These are phyloP conservation scores for Rhizopogon sp. DNA, from an alignment of 768 basidiomycete species.

Conservation along the genomic window DNA sequence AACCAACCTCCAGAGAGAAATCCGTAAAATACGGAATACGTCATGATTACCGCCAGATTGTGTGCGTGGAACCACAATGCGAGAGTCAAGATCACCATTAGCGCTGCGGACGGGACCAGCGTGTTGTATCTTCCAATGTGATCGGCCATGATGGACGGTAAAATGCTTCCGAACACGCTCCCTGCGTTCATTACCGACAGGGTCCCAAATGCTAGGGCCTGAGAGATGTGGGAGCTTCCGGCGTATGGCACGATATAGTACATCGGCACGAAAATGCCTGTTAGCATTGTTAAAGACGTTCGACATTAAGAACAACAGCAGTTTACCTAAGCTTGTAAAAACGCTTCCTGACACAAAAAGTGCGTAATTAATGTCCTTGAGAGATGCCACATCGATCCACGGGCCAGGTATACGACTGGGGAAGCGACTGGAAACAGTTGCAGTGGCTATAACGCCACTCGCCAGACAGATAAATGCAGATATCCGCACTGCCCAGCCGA, in stretches of 20 bases:
- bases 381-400: background rate
- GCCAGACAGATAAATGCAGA: background rate
- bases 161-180: constrained; percentile 50
- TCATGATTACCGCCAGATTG: background rate
- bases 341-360: background rate
- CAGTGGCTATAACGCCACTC: background rate
- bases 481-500: constrained; percentile 19
- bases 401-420: background rate
- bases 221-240: constrained; percentile 29
- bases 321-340: background rate
- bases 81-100: background rate
- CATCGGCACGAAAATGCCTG: constrained; percentile 60
- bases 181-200: constrained; percentile 60
- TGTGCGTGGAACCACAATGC: background rate
- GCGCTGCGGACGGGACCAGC: constrained; percentile 32
- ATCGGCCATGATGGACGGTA: constrained; percentile 53
- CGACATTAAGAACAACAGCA: background rate
- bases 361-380: background rate
- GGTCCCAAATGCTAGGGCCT: constrained; percentile 42
- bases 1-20: background rate
- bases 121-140: constrained; percentile 53
- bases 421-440: background rate
- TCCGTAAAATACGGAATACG: background rate
- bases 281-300: background rate
- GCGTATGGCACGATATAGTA: constrained; percentile 61